Base-by-base conservation (phyloP, 1,139 yeast genomes). In the Eremothecium coryli region DNA sequence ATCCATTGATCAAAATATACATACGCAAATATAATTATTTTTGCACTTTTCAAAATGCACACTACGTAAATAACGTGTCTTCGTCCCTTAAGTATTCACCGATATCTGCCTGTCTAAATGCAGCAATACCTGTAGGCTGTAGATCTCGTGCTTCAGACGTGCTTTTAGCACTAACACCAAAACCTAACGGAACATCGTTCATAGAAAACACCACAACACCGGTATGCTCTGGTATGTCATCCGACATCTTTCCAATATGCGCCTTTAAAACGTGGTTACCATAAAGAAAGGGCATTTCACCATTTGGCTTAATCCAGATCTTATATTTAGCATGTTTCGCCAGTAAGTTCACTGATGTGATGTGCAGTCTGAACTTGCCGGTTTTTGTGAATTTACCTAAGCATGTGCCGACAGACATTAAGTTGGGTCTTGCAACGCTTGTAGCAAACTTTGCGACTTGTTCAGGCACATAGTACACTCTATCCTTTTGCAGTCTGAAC, bases 71-170 rank as follows among this genome's bases (percentile, higher is more conserved):
- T 50, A 90, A 66, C 24, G 96, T 82, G 60, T 90, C 98, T 67
- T 90, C 98, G 52, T 93, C 98, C 71, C 99, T 85, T 56, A 90
- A 71, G 56, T 86, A 90, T 63, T 90, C 99, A 46, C 99, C 99
- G 49, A 90, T 86, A 66, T 90, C 99, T 47, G 94, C 82, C 60
- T 90, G 99, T 71, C 98, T 78, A 60, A 84, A 90, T 8, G 94
- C 94, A 11, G 88, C 95, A 33, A 90, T 88, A 26, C 80, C 93
- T 17, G 93, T 90, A 33, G 98, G 98, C 56, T 82, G 94, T 48
- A 86, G 66, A 54, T 76, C 75, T 60, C 93, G 75, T 15, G 93
- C 77, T 56, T 88, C 98, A 29, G 75, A 70, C n/a, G 97, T 86
- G 20, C 93, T 76, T 60, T 85, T 88, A 27, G 98, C 88, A 54